phyloP scores from a whole-genome alignment of 345 rosid species.

The Limnanthes douglasii region DNA sequence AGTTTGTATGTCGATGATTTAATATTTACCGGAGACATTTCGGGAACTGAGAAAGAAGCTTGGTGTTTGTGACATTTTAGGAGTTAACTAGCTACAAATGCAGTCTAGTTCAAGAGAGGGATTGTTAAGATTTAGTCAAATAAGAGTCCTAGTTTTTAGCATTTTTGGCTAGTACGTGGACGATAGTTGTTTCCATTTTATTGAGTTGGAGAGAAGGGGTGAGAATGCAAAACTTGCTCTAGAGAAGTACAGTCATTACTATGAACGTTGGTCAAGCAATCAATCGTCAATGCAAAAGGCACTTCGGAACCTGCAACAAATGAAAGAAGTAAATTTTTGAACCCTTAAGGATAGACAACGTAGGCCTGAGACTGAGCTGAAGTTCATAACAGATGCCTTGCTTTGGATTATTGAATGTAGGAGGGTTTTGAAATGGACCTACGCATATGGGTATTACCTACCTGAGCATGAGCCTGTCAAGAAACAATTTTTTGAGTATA shows the following conservation, averaged over 20 bases:
- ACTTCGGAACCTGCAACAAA: constrained; percentile 9
- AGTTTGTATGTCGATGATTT: too few relatives aligned
- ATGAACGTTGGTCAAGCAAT: constrained; percentile 22
- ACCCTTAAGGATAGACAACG: constrained; percentile 51
- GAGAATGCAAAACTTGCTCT: constrained; percentile 17
- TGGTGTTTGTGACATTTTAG: too few relatives aligned
- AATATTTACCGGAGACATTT: too few relatives aligned
- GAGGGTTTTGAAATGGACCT: constrained; percentile 87
- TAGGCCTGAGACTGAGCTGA: constrained; percentile 71
- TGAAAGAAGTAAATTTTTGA: constrained; percentile 3
- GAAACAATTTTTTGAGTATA: constrained; percentile 66
- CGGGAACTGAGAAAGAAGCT: too few relatives aligned
- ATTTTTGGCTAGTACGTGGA: too few relatives aligned
- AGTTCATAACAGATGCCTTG: constrained; percentile 79
- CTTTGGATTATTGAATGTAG: constrained; percentile 92
- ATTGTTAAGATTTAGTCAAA: too few relatives aligned
- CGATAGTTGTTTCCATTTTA: too few relatives aligned
- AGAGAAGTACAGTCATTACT: constrained; percentile 22
- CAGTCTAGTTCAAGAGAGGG: too few relatives aligned
- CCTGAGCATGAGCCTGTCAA: constrained; percentile 41
- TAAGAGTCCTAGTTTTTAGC: too few relatives aligned
- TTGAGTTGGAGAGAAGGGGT: constrained; percentile 18
- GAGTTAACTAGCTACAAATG: too few relatives aligned
- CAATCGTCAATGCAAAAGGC: constrained; percentile 19
- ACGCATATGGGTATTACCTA: constrained; percentile 79